Evolutionary conservation across 176 grass and related monocot species (phyloP).

Genomic region (Miscanthus lutarioriparius): DNA sequence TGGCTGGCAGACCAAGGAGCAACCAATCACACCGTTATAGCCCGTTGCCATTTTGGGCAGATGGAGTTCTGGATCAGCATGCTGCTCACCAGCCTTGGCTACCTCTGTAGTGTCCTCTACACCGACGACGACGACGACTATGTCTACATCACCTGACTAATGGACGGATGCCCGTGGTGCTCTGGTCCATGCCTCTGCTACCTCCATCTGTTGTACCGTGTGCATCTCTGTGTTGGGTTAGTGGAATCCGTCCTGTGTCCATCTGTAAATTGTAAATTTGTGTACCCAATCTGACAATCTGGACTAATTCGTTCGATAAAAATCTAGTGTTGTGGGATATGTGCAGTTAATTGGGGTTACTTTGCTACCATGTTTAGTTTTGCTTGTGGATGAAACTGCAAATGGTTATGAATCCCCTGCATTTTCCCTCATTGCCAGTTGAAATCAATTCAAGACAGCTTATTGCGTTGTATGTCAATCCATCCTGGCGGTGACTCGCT

Average conservation of each 20-base stretch:
- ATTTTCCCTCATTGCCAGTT: neutral
- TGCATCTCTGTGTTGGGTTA: too few relatives aligned
- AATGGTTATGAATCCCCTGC: neutral
- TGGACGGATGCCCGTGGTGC: too few relatives aligned
- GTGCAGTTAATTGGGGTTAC: neutral
- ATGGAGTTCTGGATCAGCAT: conserved; percentile 80
- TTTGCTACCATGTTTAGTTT: neutral
- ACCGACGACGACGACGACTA: conserved; percentile 40
- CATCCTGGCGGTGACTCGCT: neutral
- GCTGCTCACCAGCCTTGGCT: conserved; percentile 73
- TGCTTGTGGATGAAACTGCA: neutral
- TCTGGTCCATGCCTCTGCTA: neutral
- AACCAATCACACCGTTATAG: too few relatives aligned
- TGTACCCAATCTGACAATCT: too few relatives aligned
- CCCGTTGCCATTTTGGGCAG: conserved; percentile 11
- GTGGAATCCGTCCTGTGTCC: neutral
- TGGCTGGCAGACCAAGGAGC: too few relatives aligned
- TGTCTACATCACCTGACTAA: conserved; percentile 44
- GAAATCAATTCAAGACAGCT: neutral
- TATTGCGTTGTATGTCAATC: neutral
- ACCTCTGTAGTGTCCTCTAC: conserved; percentile 68
- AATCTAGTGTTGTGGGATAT: neutral
- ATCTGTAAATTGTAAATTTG: too few relatives aligned
- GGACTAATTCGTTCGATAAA: too few relatives aligned
- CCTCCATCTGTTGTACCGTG: neutral